Percentiles rank a stretch among this genome's conserved stretches.
These are phyloP conservation scores for Trametes sanguinea DNA, from an alignment of 768 basidiomycete species.

Conservation along the genomic window DNA sequence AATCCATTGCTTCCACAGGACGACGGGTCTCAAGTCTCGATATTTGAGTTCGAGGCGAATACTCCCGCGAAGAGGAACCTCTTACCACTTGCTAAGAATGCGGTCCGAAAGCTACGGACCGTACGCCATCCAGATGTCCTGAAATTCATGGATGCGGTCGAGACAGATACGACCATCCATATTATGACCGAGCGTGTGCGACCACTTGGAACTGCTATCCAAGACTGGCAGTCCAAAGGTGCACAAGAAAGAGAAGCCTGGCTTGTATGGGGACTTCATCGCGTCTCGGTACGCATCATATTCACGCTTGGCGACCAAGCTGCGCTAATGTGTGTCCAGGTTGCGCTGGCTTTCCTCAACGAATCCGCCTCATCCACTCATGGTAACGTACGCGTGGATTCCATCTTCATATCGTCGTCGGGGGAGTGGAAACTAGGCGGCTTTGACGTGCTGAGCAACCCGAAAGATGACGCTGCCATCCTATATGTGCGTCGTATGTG, in stretches of 20 bases:
- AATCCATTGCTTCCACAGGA: constrained; percentile 56
- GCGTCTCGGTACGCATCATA: constrained; percentile 67
- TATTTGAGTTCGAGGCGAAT: constrained; percentile 89
- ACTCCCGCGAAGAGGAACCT: constrained; percentile 58
- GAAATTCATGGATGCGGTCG: constrained; percentile 91
- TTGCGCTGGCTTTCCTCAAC: constrained; percentile 89
- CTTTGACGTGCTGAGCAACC: constrained; percentile 85
- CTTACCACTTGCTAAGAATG: constrained; percentile 82
- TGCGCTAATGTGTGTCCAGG: constrained; percentile 43
- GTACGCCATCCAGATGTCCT: constrained; percentile 95
- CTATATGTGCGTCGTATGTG: constrained; percentile 67
- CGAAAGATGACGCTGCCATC: constrained; percentile 75
- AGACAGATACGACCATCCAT: constrained; percentile 83
- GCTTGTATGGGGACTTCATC: constrained; percentile 91
- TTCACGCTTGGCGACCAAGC: neutral
- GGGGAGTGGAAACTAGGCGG: constrained; percentile 98
- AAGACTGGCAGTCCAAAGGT: constrained; percentile 61
- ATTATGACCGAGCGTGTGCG: constrained; percentile 94
- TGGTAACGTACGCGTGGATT: constrained; percentile 70
- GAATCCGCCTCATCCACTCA: constrained; percentile 81
- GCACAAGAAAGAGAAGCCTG: constrained; percentile 80
- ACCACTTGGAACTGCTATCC: constrained; percentile 65
- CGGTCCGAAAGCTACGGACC: constrained; percentile 85
- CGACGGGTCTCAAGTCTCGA: constrained; percentile 79
- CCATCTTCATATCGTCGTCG: constrained; percentile 88